phyloP scores from a whole-genome alignment of 1,284 basidiomycete species.

The Butyriboletus appendiculatus region DNA sequence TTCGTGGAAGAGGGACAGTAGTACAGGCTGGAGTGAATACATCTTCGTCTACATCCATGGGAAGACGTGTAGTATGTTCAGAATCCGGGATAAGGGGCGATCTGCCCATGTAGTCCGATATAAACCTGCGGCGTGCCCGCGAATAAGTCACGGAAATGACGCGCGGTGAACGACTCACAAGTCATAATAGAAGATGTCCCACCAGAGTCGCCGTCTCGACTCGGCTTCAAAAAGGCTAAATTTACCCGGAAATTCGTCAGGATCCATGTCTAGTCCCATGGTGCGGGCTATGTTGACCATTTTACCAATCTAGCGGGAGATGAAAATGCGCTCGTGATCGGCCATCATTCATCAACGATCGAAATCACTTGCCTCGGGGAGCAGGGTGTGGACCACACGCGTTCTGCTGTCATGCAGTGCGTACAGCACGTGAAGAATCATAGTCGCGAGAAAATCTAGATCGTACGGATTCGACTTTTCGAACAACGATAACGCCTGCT shows the following conservation, averaged over 20 bases:
- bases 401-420: slow-evolving; percentile 51
- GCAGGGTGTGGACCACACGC: slow-evolving; percentile 40
- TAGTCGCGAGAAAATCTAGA: slow-evolving; percentile 51
- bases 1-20: slow-evolving; percentile 41
- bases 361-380: slow-evolving; percentile 32
- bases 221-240: slow-evolving; percentile 56
- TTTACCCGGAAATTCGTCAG: slow-evolving; percentile 49
- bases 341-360: slow-evolving; percentile 32
- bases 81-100: slow-evolving; percentile 51
- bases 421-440: slow-evolving; percentile 55
- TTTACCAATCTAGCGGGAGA: slow-evolving; percentile 54
- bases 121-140: slow-evolving; percentile 47
- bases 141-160: slow-evolving; percentile 9
- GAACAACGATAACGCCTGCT: slow-evolving; percentile 44
- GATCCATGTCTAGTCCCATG: slow-evolving; percentile 63
- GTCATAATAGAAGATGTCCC: slow-evolving; percentile 74
- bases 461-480: slow-evolving; percentile 45
- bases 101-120: slow-evolving; percentile 64
- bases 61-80: slow-evolving; percentile 35
- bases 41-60: slow-evolving; percentile 52
- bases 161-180: slow-evolving; percentile 46
- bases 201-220: slow-evolving; percentile 64
- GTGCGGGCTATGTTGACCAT: slow-evolving; percentile 63
- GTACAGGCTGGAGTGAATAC: slow-evolving; percentile 48
- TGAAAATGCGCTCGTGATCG: slow-evolving; percentile 12